Base-by-base conservation (phyloP, 768 basidiomycete genomes). In the Tubosaeta sp. region DNA sequence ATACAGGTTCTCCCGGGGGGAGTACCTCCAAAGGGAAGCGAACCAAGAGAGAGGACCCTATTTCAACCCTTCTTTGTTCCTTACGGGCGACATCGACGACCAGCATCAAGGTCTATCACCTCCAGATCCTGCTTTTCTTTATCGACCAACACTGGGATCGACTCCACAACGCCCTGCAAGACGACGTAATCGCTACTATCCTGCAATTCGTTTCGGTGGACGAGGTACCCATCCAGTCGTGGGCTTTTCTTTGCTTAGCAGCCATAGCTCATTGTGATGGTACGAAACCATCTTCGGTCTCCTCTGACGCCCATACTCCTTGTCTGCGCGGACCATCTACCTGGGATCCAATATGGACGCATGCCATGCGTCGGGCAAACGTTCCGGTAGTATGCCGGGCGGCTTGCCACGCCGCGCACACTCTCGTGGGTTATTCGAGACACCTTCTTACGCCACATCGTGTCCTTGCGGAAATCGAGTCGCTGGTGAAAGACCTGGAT, bases 271-370 rank as follows among this genome's bases (percentile, higher is more conserved):
- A 76, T 58, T 73, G 78, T 6, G 78, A 82, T 57, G 61, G 62
- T n/a, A 26, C 11, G 17, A 53, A 51, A 31, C 47, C 50, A 12
- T 16, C 56, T 33, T 46, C 54, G 1, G 9, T 13, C 16, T 56
- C 48, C 34, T 43, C 46, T 9, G 52, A 53, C 26, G 26, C 37
- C 11, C 6, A 48, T 25, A 14, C 19, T 13, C 16, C 49, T 6
- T 42, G 27, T 45, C 52, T 25, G 17, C 59, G 62, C 14, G 58
- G 60, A 19, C 54, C 59, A 22, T 54, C 62, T n/a, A 77, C 74
- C n/a, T 95, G 92, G 91, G 83, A 86, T 58, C 72, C 80, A 7
- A 75, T 94, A 27, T 97, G 92, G 94, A 80, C 83, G 2, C 83
- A 89, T 62, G 83, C 88, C 5, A 80, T 90, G 49, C 86, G 92